Evolutionary conservation across 257 asterid species (phyloP).

Genomic region (Cruciata laevipes): DNA sequence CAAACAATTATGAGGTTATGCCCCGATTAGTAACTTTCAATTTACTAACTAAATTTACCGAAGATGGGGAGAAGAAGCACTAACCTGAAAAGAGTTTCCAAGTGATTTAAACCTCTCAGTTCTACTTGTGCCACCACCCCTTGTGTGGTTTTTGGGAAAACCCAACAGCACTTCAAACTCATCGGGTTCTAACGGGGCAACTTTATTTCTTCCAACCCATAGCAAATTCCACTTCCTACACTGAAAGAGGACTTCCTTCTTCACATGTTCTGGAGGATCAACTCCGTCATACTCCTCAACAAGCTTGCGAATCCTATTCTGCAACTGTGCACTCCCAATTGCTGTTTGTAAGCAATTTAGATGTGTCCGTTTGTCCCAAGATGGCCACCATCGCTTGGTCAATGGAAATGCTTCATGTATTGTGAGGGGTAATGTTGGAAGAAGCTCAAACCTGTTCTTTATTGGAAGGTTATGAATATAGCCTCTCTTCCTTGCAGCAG

Average conservation of each 20-base stretch:
- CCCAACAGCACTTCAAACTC: slow-evolving; percentile 78
- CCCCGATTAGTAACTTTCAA: not conserved
- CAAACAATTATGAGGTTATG: not conserved
- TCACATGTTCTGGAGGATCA: slow-evolving; percentile 51
- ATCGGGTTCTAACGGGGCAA: slow-evolving; percentile 84
- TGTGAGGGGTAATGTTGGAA: slow-evolving; percentile 34
- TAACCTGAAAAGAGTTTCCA: slow-evolving; percentile 89
- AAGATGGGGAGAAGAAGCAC: slow-evolving; percentile 9
- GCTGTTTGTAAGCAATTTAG: slow-evolving; percentile 42
- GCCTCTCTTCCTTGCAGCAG: slow-evolving; percentile 41
- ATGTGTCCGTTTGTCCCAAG: slow-evolving; percentile 37
- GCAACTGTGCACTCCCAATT: slow-evolving; percentile 35
- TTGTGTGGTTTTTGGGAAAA: slow-evolving; percentile 75
- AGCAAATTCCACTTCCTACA: slow-evolving; percentile 86
- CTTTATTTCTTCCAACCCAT: slow-evolving; percentile 84
- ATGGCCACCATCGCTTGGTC: slow-evolving; percentile 45
- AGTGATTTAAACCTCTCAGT: slow-evolving; percentile 77
- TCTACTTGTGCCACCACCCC: slow-evolving; percentile 91
- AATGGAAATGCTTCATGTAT: slow-evolving; percentile 38
- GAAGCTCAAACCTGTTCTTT: slow-evolving; percentile 27
- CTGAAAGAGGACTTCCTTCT: slow-evolving; percentile 44
- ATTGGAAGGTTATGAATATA: slow-evolving; percentile 41
- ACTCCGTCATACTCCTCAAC: slow-evolving; percentile 24
- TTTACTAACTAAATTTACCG: not conserved
- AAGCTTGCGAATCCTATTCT: slow-evolving; percentile 35